Evolutionary conservation across 768 basidiomycete species (phyloP).

Genomic region (Tylopilus balloui): DNA sequence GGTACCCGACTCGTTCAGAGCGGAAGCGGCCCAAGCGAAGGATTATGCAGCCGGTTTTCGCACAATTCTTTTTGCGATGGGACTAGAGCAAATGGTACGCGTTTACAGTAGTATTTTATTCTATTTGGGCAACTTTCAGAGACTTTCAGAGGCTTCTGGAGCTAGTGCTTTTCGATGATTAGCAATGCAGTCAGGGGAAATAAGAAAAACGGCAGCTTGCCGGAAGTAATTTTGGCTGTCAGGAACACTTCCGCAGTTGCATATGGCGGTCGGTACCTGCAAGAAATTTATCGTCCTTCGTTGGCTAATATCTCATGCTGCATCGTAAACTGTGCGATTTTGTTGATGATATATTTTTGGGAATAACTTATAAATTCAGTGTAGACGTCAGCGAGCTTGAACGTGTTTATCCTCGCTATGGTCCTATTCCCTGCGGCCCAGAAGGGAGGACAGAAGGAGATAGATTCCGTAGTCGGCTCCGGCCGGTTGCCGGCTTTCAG

Average conservation of each 20-base stretch:
- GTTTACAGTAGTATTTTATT: neutral
- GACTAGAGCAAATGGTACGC: conserved; percentile 19
- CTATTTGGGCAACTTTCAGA: neutral
- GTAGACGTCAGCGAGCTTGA: conserved; percentile 21
- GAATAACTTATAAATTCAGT: neutral
- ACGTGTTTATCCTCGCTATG: conserved; percentile 28
- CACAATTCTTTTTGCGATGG: conserved; percentile 21
- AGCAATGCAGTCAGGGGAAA: conserved; percentile 18
- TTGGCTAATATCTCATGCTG: conserved; percentile 17
- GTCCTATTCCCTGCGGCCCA: conserved; percentile 25
- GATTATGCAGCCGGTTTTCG: conserved; percentile 18
- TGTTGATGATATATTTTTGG: neutral
- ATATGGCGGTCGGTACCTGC: conserved; percentile 18
- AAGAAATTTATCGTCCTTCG: neutral
- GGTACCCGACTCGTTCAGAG: conserved; percentile 24
- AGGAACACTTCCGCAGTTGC: conserved; percentile 21
- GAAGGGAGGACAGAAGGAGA: conserved; percentile 23
- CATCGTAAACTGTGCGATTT: conserved; percentile 25
- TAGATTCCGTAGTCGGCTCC: conserved; percentile 20
- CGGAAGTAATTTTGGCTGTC: conserved; percentile 21
- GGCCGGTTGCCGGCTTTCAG: conserved; percentile 20
- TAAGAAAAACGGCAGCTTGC: conserved; percentile 12
- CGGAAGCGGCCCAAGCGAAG: conserved; percentile 15
- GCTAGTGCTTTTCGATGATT: conserved; percentile 19
- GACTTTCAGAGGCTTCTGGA: conserved; percentile 14